Base-by-base conservation (phyloP, 208 protist genomes). In the Crithidia fasciculata region DNA sequence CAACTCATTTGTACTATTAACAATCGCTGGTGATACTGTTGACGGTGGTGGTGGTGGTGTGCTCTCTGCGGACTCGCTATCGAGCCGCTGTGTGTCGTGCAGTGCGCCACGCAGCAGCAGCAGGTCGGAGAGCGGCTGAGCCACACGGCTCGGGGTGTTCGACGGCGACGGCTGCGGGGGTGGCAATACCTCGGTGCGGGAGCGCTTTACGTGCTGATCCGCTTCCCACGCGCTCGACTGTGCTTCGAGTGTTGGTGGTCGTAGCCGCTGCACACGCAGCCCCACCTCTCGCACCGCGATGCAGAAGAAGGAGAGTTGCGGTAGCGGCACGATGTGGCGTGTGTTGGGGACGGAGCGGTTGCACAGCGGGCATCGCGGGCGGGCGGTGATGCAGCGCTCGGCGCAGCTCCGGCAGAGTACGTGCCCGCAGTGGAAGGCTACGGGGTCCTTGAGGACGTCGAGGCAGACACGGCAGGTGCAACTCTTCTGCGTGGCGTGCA, bases 351-450 rank as follows among this genome's bases (percentile, higher is more conserved):
- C 80, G 10, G 67, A 15, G 15, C 74, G 62, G 68, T 95, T 95
- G 70, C 91, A 95, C 55, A 95, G 68, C 19, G 91, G 91, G 70
- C 91, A 95, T 45, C 81, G 81, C 6, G 86, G 86, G 7, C 88
- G 72, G 8, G 54, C 78, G 36, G 76, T 62, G 28, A 92, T 80
- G 65, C 75, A 87, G n/a, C 82, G 82, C 6, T 52, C 44, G 16
- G 81, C 82, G 63, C 91, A 95, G 15, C 39, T 39, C 8, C 66
- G 72, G 75, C 91, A 95, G 45, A 92, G 84, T 47, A 91, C 88
- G 73, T 95, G 91, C 4, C 84, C 81, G 52, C 91, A 95, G 13
- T 81, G 70, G 58, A 95, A 81, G 16, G 66, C 62, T 5, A 89
- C 74, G 3, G 91, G 87, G n/a, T 84, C 72, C 10, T 62, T 76